phyloP scores from a whole-genome alignment of 2,329 filamentous ascomycete genomes.

The Lojkania enalia region DNA sequence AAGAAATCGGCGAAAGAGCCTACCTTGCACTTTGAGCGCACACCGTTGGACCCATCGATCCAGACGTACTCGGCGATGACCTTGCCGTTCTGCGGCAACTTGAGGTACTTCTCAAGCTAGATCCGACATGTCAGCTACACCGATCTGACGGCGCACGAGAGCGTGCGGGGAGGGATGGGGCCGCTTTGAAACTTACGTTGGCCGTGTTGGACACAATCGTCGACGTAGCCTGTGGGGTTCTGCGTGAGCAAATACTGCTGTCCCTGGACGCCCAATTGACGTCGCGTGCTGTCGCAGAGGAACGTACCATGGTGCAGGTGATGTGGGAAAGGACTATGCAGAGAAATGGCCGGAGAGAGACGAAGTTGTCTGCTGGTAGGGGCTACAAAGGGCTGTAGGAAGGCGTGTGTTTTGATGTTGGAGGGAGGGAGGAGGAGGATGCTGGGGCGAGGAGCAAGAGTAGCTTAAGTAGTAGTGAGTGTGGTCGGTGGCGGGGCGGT shows the following conservation, averaged over 20 bases:
- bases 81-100: constrained; percentile 83
- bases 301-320: constrained; percentile 40
- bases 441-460: background rate
- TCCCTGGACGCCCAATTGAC: constrained; percentile 5
- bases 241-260: constrained; percentile 21
- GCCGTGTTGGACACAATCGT: constrained; percentile 53
- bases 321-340: constrained; percentile 12
- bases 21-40: constrained; percentile 96
- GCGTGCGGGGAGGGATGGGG: constrained; percentile 23
- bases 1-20: constrained; percentile 54
- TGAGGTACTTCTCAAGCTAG: constrained; percentile 89
- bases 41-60: constrained; percentile 81
- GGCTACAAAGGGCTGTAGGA: constrained; percentile 5
- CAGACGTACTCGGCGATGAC: constrained; percentile 97
- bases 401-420: constrained; percentile 6
- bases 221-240: constrained; percentile 40
- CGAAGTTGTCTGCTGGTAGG: background rate
- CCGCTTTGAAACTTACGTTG: constrained; percentile 51
- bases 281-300: constrained; percentile 1
- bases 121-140: constrained; percentile 23
- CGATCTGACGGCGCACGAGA: constrained; percentile 17
- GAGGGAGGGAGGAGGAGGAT: constrained; percentile 8
- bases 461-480: background rate
- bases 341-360: too few relatives aligned
- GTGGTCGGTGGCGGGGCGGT: constrained; percentile 38